Evolutionary conservation across 2,329 filamentous ascomycete genomes (phyloP).

Genomic region (Sarocladium kiliense): DNA sequence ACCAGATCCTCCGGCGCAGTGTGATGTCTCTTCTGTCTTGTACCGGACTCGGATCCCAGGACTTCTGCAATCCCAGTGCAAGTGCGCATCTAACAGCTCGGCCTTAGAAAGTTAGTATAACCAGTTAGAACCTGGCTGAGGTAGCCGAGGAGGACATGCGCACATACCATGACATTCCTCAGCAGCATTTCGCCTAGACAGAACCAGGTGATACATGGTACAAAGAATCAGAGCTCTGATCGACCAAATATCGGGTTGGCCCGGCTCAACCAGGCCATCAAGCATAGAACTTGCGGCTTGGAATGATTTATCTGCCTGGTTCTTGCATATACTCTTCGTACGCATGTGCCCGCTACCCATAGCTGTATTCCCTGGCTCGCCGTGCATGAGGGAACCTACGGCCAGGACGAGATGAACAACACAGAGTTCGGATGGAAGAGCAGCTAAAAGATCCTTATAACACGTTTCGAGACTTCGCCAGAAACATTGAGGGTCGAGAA

Average conservation of each 20-base stretch:
- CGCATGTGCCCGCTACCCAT: too few relatives aligned
- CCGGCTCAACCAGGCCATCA: neutral
- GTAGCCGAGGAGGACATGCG: neutral
- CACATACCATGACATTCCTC: slow-evolving; percentile 1
- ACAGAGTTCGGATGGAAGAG: neutral
- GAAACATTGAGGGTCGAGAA: neutral
- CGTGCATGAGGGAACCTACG: neutral
- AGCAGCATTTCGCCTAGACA: neutral
- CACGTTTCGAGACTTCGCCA: neutral
- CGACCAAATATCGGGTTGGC: neutral
- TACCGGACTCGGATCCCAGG: neutral
- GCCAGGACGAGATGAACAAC: slow-evolving; percentile 1
- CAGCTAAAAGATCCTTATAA: neutral
- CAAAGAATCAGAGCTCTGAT: neutral
- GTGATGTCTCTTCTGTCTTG: neutral
- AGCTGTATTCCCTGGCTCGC: neutral
- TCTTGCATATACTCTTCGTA: neutral
- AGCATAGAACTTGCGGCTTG: neutral
- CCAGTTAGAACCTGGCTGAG: neutral
- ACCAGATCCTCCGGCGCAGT: slow-evolving; percentile 3
- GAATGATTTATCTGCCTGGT: neutral
- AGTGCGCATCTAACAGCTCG: neutral
- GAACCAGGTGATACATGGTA: neutral
- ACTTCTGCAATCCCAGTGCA: slow-evolving; percentile 1
- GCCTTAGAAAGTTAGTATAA: neutral